phyloP scores from a whole-genome alignment of 1,284 basidiomycete species.

The Microbotryum scabiosae region DNA sequence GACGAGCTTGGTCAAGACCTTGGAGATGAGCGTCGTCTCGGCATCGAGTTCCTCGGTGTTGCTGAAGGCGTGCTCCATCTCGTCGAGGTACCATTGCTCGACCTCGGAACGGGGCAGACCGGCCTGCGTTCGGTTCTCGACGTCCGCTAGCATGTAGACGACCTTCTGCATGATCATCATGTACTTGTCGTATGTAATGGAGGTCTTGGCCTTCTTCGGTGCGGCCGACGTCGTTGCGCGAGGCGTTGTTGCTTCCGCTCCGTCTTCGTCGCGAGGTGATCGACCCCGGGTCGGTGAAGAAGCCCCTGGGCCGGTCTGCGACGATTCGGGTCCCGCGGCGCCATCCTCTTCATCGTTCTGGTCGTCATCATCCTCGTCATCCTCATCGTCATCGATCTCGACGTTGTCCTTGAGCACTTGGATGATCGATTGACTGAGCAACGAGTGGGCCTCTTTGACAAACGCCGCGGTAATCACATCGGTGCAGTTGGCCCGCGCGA shows the following conservation, averaged over 20 bases:
- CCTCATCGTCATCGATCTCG: slow-evolving; percentile 90
- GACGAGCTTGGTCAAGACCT: slow-evolving; percentile 79
- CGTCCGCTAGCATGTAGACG: slow-evolving; percentile 68
- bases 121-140: slow-evolving; percentile 65
- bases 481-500: slow-evolving; percentile 92
- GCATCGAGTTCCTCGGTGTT: slow-evolving; percentile 84
- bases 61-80: slow-evolving; percentile 72
- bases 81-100: slow-evolving; percentile 93
- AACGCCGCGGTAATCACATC: slow-evolving; percentile 84
- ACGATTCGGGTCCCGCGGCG: slow-evolving; percentile 44
- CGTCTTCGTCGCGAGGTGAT: background rate
- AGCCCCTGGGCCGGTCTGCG: slow-evolving; percentile 37
- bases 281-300: slow-evolving; percentile 31
- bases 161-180: slow-evolving; percentile 81
- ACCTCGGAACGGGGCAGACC: slow-evolving; percentile 83
- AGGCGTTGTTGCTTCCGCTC: slow-evolving; percentile 30
- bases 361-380: slow-evolving; percentile 47
- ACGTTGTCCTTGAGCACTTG: slow-evolving; percentile 99
- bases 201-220: slow-evolving; percentile 61
- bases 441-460: slow-evolving; percentile 88
- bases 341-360: slow-evolving; percentile 29
- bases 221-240: slow-evolving; percentile 31
- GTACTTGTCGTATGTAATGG: slow-evolving; percentile 93
- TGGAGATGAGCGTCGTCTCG: slow-evolving; percentile 80
- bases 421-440: slow-evolving; percentile 94